Conservation (phyloP, 2,329 filamentous ascomycete species). For the Hypoxylon sp. region DNA sequence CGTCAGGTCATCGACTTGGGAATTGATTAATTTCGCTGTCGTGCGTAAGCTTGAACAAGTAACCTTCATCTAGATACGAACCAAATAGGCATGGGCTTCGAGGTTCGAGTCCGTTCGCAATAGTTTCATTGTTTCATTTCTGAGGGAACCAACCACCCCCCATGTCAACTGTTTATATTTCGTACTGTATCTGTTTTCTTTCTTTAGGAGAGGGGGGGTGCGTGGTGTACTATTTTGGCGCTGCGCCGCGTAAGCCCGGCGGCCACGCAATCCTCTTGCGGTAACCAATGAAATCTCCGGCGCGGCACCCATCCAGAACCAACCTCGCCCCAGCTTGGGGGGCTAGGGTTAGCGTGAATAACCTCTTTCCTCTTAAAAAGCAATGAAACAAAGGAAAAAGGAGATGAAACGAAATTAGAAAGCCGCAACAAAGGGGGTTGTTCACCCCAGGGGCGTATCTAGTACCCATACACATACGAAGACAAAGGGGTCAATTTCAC, state of each 20-base stretch:
- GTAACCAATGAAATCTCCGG: conserved; percentile 13
- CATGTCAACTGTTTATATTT: background rate
- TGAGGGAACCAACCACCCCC: background rate
- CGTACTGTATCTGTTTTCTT: conserved; percentile 1
- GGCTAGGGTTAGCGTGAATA: conserved; percentile 5
- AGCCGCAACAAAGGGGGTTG: conserved; percentile 7
- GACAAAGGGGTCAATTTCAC: conserved; percentile 18
- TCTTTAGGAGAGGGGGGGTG: background rate
- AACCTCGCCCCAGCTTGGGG: conserved; percentile 6
- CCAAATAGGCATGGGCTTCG: background rate
- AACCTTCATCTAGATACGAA: background rate
- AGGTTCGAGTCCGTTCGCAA: background rate
- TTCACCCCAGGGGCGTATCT: background rate
- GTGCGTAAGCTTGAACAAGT: background rate
- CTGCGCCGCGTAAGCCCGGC: conserved; percentile 14
- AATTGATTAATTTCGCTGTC: conserved; percentile 10
- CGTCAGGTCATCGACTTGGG: background rate
- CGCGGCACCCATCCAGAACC: background rate
- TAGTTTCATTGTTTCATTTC: background rate
- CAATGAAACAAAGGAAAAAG: conserved; percentile 13
- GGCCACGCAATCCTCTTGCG: conserved; percentile 31
- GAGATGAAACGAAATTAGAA: conserved; percentile 7
- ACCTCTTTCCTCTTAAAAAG: background rate
- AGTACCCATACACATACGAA: background rate
- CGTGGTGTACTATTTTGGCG: conserved; percentile 9